A percentile compares a stretch with the other conserved stretches of the same genome.
phyloP scores from a whole-genome alignment of 441 rosid species.

The Mallotus japonicus region DNA sequence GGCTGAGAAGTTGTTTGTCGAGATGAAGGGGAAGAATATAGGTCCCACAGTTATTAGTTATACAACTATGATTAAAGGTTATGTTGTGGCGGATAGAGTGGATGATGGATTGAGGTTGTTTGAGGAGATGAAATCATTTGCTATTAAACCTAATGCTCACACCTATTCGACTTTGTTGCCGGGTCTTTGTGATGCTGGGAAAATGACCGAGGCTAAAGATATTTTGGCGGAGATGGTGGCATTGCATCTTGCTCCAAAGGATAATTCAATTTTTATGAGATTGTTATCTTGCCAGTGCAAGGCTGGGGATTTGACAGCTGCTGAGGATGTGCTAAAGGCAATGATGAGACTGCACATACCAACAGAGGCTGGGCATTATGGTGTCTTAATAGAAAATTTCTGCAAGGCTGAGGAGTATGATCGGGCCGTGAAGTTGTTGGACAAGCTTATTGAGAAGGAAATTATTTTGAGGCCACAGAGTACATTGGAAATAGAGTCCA shows the following conservation, averaged over 20 bases:
- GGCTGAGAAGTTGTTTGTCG: slow-evolving; percentile 79
- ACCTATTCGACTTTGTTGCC: slow-evolving; percentile 81
- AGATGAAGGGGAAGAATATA: slow-evolving; percentile 75
- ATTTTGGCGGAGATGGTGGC: slow-evolving; percentile 69
- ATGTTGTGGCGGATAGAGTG: slow-evolving; percentile 47
- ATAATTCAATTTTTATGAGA: slow-evolving; percentile 62
- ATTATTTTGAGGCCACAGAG: slow-evolving; percentile 67
- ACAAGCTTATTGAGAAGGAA: slow-evolving; percentile 71
- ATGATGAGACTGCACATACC: slow-evolving; percentile 74
- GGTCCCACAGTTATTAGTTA: slow-evolving; percentile 74
- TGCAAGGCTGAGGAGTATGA: slow-evolving; percentile 70
- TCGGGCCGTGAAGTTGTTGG: slow-evolving; percentile 65
- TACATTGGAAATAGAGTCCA: slow-evolving; percentile 63
- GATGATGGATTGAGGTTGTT: slow-evolving; percentile 69
- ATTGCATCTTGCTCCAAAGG: slow-evolving; percentile 63
- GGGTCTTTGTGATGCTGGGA: slow-evolving; percentile 71
- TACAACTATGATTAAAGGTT: slow-evolving; percentile 87
- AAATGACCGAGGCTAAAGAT: slow-evolving; percentile 54
- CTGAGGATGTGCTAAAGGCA: slow-evolving; percentile 70
- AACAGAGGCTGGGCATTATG: slow-evolving; percentile 85
- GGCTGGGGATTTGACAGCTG: slow-evolving; percentile 71
- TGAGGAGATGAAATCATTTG: slow-evolving; percentile 68
- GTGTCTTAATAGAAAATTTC: slow-evolving; percentile 68
- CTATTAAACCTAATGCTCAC: slow-evolving; percentile 61
- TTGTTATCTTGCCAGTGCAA: slow-evolving; percentile 59